These are phyloP conservation scores for Solanum sparsipilum DNA, from an alignment of 257 asterid species.

Conservation along the genomic window DNA sequence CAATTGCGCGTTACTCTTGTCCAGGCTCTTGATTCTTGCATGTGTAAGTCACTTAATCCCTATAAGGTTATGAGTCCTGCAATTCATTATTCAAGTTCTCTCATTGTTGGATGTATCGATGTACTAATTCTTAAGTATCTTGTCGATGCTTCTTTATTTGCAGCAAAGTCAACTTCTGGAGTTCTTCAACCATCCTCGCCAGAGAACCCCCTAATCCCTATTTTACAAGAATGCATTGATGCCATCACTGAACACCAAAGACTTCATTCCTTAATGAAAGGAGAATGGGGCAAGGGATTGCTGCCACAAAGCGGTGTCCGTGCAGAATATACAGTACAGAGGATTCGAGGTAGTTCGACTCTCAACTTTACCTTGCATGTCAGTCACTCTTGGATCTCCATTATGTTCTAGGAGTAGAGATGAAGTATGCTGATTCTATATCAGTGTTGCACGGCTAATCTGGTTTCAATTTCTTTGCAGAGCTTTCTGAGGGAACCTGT, in stretches of 20 bases:
- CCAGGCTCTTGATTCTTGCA: constrained; percentile 64
- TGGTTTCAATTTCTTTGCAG: constrained; percentile 20
- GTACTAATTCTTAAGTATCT: neutral
- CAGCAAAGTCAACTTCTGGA: constrained; percentile 44
- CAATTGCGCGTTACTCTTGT: constrained; percentile 71
- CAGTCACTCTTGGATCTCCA: neutral
- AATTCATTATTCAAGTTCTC: neutral
- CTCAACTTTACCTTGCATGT: neutral
- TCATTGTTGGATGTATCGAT: neutral
- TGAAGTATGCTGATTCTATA: neutral
- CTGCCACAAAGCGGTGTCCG: constrained; percentile 71
- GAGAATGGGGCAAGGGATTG: constrained; percentile 94
- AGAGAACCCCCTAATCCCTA: constrained; percentile 37
- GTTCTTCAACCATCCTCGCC: constrained; percentile 55
- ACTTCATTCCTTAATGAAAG: constrained; percentile 78
- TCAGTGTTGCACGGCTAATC: neutral
- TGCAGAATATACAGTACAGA: constrained; percentile 70
- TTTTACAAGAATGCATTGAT: constrained; percentile 71
- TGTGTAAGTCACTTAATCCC: constrained; percentile 22
- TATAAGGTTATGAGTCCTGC: neutral
- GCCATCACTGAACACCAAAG: constrained; percentile 91
- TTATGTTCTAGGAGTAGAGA: neutral
- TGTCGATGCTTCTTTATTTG: constrained; percentile 5
- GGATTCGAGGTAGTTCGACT: constrained; percentile 56
- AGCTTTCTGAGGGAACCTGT: constrained; percentile 94